Evolutionary conservation across 164 flowering plant species (phyloP).

Genomic region (Platanus orientalis): DNA sequence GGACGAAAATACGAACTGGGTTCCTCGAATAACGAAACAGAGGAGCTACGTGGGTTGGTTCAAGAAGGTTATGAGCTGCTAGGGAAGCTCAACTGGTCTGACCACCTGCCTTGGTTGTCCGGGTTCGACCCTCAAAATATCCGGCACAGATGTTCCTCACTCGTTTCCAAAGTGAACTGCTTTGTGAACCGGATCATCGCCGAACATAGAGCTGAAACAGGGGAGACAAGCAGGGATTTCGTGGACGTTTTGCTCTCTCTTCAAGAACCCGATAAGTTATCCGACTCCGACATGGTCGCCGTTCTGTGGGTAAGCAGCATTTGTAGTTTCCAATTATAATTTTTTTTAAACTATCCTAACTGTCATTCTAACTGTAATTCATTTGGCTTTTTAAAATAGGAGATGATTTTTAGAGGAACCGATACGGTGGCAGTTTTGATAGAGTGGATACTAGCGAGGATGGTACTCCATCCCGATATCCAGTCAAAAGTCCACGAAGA

Average conservation of each 20-base stretch:
- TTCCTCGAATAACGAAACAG: slow-evolving; percentile 3
- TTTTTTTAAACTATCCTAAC: too few species aligned
- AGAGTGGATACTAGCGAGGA: slow-evolving; percentile 35
- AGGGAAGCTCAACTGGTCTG: slow-evolving; percentile 42
- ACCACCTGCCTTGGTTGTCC: slow-evolving; percentile 35
- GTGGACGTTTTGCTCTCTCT: slow-evolving; percentile 55
- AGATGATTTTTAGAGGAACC: slow-evolving; percentile 40
- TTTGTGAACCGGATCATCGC: slow-evolving; percentile 39
- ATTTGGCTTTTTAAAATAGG: slow-evolving; percentile 5
- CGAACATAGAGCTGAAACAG: slow-evolving; percentile 29
- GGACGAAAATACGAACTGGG: slow-evolving; percentile 25
- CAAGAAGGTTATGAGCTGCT: slow-evolving; percentile 42
- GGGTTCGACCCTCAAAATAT: slow-evolving; percentile 30
- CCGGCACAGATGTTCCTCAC: slow-evolving; percentile 35
- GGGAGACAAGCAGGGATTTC: slow-evolving; percentile 26
- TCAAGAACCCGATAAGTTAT: slow-evolving; percentile 30
- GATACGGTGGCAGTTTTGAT: slow-evolving; percentile 35
- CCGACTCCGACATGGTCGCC: slow-evolving; percentile 56
- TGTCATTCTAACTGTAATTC: too few species aligned
- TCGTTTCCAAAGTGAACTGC: slow-evolving; percentile 49
- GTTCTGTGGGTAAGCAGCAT: slow-evolving; percentile 65
- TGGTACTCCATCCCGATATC: slow-evolving; percentile 24
- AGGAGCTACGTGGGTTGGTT: slow-evolving; percentile 24
- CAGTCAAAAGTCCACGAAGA: slow-evolving; percentile 27
- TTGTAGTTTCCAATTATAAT: background rate